Conservation (phyloP, 208 protist species). For the Trichomonas gallinae region DNA sequence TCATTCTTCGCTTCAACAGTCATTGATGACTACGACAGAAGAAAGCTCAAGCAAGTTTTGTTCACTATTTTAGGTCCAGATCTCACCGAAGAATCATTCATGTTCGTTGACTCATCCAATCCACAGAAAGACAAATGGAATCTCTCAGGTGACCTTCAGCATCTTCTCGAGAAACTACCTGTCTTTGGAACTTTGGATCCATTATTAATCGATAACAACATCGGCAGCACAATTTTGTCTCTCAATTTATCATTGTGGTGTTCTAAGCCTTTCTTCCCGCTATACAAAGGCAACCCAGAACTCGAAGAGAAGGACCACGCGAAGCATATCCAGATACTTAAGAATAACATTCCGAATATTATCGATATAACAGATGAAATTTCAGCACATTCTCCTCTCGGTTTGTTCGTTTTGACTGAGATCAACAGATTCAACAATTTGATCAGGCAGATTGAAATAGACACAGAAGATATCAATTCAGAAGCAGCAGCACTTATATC, state of each 20-base stretch:
- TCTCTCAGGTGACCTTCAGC: background rate
- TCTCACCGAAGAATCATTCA: background rate
- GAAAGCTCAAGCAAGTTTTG: background rate
- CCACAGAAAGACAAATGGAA: background rate
- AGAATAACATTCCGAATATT: background rate
- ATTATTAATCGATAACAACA: background rate
- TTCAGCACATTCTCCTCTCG: background rate
- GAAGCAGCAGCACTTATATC: background rate
- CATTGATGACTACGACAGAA: background rate
- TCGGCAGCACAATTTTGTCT: background rate
- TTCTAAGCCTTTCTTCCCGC: background rate
- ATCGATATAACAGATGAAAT: background rate
- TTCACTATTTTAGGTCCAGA: background rate
- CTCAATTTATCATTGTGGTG: background rate
- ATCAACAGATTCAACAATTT: background rate
- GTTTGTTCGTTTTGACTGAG: background rate
- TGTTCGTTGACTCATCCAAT: background rate
- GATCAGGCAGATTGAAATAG: background rate
- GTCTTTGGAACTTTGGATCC: background rate
- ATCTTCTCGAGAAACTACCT: background rate
- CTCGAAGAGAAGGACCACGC: background rate
- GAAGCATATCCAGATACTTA: background rate
- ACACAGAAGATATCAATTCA: background rate
- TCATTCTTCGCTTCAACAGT: background rate
- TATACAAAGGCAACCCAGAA: background rate